Conservation (phyloP, 1,284 basidiomycete genomes). For the Boletus mariae region DNA sequence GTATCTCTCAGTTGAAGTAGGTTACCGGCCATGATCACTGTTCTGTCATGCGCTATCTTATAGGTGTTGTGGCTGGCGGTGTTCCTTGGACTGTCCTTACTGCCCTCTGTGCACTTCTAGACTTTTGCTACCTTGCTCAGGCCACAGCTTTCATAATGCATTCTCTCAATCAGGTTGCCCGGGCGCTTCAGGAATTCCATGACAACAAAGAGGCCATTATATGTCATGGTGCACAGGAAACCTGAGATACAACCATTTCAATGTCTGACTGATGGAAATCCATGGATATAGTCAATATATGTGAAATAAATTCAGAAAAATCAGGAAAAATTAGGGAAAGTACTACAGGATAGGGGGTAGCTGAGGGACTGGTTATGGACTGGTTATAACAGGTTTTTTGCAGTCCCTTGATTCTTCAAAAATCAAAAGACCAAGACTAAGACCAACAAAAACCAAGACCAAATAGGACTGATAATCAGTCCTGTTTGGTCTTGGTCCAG, state of each 20-base stretch:
- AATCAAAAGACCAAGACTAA: too few relatives aligned
- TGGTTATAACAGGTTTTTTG: too few relatives aligned
- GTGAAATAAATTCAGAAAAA: too few relatives aligned
- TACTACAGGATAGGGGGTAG: too few relatives aligned
- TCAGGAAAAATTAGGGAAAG: too few relatives aligned
- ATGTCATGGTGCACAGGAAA: background rate
- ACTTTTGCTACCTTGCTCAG: conserved; percentile 4
- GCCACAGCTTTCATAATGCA: background rate
- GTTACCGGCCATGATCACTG: background rate
- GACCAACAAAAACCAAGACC: too few relatives aligned
- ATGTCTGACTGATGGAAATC: too few relatives aligned
- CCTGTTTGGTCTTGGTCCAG: too few relatives aligned
- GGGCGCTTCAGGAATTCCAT: conserved; percentile 7
- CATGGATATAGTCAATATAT: too few relatives aligned
- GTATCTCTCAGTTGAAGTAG: background rate
- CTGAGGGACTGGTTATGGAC: too few relatives aligned
- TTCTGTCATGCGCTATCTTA: background rate
- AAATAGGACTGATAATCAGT: too few relatives aligned
- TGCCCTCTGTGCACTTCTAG: background rate
- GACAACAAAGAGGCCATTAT: conserved; percentile 6
- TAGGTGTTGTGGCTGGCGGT: background rate
- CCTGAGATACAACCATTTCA: background rate
- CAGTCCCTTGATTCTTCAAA: too few relatives aligned
- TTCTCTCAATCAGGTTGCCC: background rate
- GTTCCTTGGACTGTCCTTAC: conserved; percentile 1